Evolutionary conservation across 768 basidiomycete species (phyloP), one percentile per base, ranked within the genome.

Genomic region (Trichaptum fuscoviolaceum): DNA sequence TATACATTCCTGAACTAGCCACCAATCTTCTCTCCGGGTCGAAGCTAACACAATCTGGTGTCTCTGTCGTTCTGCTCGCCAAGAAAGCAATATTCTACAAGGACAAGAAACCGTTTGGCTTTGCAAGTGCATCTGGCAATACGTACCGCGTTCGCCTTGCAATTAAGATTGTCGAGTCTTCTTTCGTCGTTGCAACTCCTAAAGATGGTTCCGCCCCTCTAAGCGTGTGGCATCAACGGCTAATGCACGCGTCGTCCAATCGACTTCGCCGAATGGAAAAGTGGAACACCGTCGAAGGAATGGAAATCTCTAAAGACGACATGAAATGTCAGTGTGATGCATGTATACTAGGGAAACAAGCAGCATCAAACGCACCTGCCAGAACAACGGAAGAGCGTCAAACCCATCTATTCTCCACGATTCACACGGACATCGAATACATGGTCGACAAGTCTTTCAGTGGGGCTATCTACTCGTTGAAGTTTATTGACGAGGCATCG

Each of bases 1-100:
- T 76, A 0, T 73, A 76, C 57, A 71, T 71, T 0, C 76, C 75
- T 0, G 71, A 73, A 24, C 64, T 77, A 20, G 63, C 69, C 0
- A 70, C 71, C 5, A 74, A 77, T 59, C 72, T 77, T 1, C 59
- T 76, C 4, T 75, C 74, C 0, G 68, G 73, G 7, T 52, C 65
- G 0, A 63, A 65, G 34, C 62, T 76, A 15, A 70, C 73, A 60
- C 35, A 34, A 0, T 68, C 71, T 0, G 68, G 69, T 0, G 69
- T 66, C 25, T 36, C 18, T 1, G 62, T 72, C 0, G 62, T 65
- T 1, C 73, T 74, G 63, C 68, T 68, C 1, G 65, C 64, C 2
- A 68, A 70, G 0, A 62, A 67, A 1, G 35, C 63, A 9, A 57
- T 60, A 26, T 60, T 64, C 36, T 58, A 30, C 30, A 9, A 24